A percentile compares a stretch with the other conserved stretches of the same genome.
phyloP scores from a whole-genome alignment of 2,329 filamentous ascomycete genomes.

The Salinomyces thailandicus region DNA sequence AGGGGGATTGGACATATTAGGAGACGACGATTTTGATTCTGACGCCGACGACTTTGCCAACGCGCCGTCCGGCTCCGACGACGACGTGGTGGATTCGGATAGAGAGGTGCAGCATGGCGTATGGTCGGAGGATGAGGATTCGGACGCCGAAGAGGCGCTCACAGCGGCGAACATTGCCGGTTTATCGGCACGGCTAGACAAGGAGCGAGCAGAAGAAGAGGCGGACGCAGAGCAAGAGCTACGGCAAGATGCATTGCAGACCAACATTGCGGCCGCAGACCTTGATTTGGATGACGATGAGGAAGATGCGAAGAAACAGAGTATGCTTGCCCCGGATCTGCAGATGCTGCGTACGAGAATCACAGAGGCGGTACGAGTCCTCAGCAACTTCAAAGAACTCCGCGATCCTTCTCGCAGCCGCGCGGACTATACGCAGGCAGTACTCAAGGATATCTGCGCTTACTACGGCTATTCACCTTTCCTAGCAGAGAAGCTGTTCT shows the following conservation, averaged over 20 bases:
- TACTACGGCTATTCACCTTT: conserved; percentile 96
- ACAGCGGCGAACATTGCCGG: conserved; percentile 95
- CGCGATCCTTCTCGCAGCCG: conserved; percentile 71
- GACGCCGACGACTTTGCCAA: conserved; percentile 25
- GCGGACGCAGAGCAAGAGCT: conserved; percentile 78
- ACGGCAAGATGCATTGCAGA: conserved; percentile 75
- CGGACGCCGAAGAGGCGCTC: conserved; percentile 77
- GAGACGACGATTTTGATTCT: conserved; percentile 24
- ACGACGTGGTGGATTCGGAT: conserved; percentile 55
- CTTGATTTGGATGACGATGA: conserved; percentile 51
- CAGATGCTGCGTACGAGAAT: conserved; percentile 81
- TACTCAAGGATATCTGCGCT: conserved; percentile 83
- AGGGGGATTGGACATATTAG: conserved; percentile 17
- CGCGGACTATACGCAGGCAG: conserved; percentile 75
- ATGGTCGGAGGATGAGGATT: conserved; percentile 91
- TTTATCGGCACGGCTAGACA: conserved; percentile 73
- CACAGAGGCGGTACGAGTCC: conserved; percentile 82
- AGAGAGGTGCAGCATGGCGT: conserved; percentile 53
- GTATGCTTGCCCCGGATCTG: conserved; percentile 71
- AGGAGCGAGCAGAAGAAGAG: conserved; percentile 63
- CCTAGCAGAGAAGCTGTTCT: conserved; percentile 91
- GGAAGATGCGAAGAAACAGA: conserved; percentile 46
- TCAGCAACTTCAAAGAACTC: conserved; percentile 78
- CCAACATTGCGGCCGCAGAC: conserved; percentile 74
- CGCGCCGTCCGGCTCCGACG: conserved; percentile 29